Evolutionary conservation across 1,284 basidiomycete genomes (phyloP).

Genomic region (Trichosporon sp.): DNA sequence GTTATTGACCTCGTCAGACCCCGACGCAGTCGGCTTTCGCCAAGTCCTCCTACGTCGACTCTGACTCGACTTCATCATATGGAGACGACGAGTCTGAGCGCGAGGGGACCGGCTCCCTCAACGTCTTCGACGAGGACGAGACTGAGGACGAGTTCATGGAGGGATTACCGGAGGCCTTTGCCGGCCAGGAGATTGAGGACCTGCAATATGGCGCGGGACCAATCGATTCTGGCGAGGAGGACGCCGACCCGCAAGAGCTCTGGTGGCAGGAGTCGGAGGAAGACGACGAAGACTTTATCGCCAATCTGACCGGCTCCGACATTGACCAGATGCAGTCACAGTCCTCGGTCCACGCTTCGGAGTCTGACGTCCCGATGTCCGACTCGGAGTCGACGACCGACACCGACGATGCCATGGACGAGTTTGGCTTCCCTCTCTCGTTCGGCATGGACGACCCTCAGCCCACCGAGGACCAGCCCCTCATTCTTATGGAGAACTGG

Average conservation of each 20-base stretch:
- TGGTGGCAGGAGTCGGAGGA: slow-evolving; percentile 45
- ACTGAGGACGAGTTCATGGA: slow-evolving; percentile 44
- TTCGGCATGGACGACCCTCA: slow-evolving; percentile 29
- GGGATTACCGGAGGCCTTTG: slow-evolving; percentile 47
- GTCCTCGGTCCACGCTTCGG: slow-evolving; percentile 45
- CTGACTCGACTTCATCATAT: slow-evolving; percentile 48
- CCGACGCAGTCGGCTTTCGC: slow-evolving; percentile 32
- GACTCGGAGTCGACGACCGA: slow-evolving; percentile 41
- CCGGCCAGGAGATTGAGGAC: slow-evolving; percentile 54
- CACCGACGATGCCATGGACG: slow-evolving; percentile 48
- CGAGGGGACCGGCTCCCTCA: slow-evolving; percentile 28
- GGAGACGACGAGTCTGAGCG: slow-evolving; percentile 53
- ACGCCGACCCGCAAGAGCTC: slow-evolving; percentile 33
- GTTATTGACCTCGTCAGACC: slow-evolving; percentile 19
- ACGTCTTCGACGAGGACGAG: slow-evolving; percentile 29
- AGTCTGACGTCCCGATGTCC: slow-evolving; percentile 42
- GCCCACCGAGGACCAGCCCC: slow-evolving; percentile 32
- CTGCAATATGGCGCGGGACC: slow-evolving; percentile 50
- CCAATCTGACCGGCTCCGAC: slow-evolving; percentile 51
- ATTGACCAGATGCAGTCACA: slow-evolving; percentile 47
- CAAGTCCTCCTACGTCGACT: slow-evolving; percentile 29
- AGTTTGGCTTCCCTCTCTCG: slow-evolving; percentile 51
- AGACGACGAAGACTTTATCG: slow-evolving; percentile 48
- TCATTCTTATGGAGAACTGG: slow-evolving; percentile 56
- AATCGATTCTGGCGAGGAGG: slow-evolving; percentile 39